Conservation (phyloP, 2,329 filamentous ascomycete species). For the Neofusicoccum ribis region DNA sequence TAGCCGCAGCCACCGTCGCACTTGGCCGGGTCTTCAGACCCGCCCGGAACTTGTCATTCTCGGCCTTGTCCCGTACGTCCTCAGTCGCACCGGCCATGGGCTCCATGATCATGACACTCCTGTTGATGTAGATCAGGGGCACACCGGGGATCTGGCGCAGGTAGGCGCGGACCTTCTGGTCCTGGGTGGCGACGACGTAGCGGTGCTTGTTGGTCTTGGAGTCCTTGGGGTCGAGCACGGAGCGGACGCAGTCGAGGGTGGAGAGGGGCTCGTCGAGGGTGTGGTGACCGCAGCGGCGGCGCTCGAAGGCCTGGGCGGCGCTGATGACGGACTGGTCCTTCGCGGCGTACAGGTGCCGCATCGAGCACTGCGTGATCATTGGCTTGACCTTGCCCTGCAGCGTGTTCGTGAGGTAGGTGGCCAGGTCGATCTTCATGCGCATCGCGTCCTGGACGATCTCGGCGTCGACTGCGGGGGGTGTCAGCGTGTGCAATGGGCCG, state of each 20-base stretch:
- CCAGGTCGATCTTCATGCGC: slow-evolving; percentile 86
- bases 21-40: slow-evolving; percentile 57
- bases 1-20: slow-evolving; percentile 28
- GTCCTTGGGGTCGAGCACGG: slow-evolving; percentile 76
- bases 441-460: slow-evolving; percentile 80
- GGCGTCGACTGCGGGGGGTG: slow-evolving; percentile 64
- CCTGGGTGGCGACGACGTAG: slow-evolving; percentile 77
- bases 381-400: slow-evolving; percentile 84
- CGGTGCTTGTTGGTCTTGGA: slow-evolving; percentile 72
- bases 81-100: slow-evolving; percentile 71
- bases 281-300: slow-evolving; percentile 76
- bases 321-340: slow-evolving; percentile 64
- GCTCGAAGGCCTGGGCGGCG: slow-evolving; percentile 72
- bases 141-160: slow-evolving; percentile 70
- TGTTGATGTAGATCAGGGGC: slow-evolving; percentile 74
- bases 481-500: slow-evolving; percentile 16
- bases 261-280: slow-evolving; percentile 70
- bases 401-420: slow-evolving; percentile 74
- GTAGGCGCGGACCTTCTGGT: slow-evolving; percentile 60
- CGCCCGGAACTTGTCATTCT: slow-evolving; percentile 71
- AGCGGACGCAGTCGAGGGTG: slow-evolving; percentile 68
- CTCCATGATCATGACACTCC: slow-evolving; percentile 77
- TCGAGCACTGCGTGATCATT: slow-evolving; percentile 80
- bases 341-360: slow-evolving; percentile 72
- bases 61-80: slow-evolving; percentile 64